These are phyloP conservation scores for Helianthus annuus DNA, from an alignment of 129 eudicot species.

Conservation along the genomic window HanXRQr2.0-SUNRISE NC_035437.2:175392870-175393369, in stretches of 20 bases:
- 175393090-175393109: not conserved
- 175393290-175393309: conserved; percentile 26
- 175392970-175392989: too few relatives aligned
- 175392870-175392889: too few relatives aligned
- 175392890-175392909: too few relatives aligned
- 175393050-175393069: too few relatives aligned
- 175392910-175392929: too few relatives aligned
- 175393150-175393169: not conserved
- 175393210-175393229: not conserved
- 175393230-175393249: not conserved
- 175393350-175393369: too few relatives aligned
- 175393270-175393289: conserved; percentile 17
- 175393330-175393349: too few relatives aligned
- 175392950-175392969: too few relatives aligned
- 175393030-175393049: too few relatives aligned
- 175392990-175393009: too few relatives aligned
- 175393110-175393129: not conserved
- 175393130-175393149: not conserved
- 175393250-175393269: conserved; percentile 5
- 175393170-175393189: not conserved
- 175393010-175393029: too few relatives aligned
- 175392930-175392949: too few relatives aligned
- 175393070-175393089: not conserved
- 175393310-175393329: conserved; percentile 24
- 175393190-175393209: not conserved